Evolutionary conservation across 495 filamentous ascomycete species (phyloP).

Genomic region (Pyronema omphalodes): DNA sequence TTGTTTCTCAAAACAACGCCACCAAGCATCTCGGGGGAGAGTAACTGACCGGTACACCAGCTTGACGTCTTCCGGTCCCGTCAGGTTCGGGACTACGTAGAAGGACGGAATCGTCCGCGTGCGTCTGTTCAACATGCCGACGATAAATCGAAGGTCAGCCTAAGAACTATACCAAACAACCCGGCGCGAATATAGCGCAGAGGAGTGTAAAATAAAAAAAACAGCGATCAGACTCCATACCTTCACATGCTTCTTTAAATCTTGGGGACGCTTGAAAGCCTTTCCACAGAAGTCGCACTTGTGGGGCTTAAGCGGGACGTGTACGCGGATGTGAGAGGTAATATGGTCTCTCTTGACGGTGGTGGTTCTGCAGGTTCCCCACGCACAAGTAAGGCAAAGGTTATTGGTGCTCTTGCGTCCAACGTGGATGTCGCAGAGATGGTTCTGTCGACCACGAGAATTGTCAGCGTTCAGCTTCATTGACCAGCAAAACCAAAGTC

Average conservation of each 20-base stretch:
- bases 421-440: conserved; percentile 96
- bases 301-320: conserved; percentile 94
- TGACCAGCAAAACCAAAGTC: background rate
- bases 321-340: conserved; percentile 96
- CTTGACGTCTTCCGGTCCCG: conserved; percentile 22
- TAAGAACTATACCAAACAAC: conserved; percentile 6
- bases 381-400: conserved; percentile 89
- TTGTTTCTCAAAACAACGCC: background rate
- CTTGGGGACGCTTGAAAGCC: conserved; percentile 97
- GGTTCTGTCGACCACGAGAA: conserved; percentile 43
- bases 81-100: conserved; percentile 49
- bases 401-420: conserved; percentile 99
- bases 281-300: conserved; percentile 98
- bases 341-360: conserved; percentile 99
- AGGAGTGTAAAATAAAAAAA: background rate
- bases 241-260: conserved; percentile 98
- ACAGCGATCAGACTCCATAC: conserved; percentile 20
- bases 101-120: conserved; percentile 90
- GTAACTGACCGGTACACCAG: conserved; percentile 11
- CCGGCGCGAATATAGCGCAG: conserved; percentile 1
- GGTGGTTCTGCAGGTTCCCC: conserved; percentile 87
- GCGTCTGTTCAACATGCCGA: conserved; percentile 40
- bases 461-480: conserved; percentile 3
- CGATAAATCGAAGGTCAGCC: conserved; percentile 26
- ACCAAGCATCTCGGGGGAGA: background rate